Conservation (phyloP, 148 eudicot genomes). For the Bassia scoparia region DNA sequence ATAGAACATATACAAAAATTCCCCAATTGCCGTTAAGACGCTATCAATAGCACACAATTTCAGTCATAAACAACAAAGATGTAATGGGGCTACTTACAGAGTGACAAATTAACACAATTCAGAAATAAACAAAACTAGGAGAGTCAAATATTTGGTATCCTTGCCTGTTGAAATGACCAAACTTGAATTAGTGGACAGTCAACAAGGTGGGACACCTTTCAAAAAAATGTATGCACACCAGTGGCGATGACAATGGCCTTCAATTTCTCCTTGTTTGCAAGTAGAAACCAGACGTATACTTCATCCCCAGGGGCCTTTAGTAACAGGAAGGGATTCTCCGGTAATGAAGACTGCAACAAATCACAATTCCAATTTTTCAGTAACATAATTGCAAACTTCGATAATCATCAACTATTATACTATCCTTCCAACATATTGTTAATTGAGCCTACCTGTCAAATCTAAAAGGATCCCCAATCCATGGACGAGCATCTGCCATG, state of each 20-base stretch:
- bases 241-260: constrained; percentile 96
- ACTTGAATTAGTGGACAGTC: constrained; percentile 94
- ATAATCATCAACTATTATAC: not conserved
- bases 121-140: not conserved
- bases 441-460: no score
- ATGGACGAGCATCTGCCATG: no score
- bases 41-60: constrained; percentile 30
- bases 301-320: constrained; percentile 98
- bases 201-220: constrained; percentile 97
- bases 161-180: constrained; percentile 92
- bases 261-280: constrained; percentile 96
- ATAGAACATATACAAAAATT: constrained; percentile 97
- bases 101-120: not conserved
- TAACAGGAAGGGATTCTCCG: constrained; percentile 97
- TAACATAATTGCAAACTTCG: not conserved
- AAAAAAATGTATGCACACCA: constrained; percentile 97
- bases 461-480: no score
- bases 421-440: no score
- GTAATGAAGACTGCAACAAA: constrained; percentile 81
- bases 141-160: constrained; percentile 14
- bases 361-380: constrained; percentile 20
- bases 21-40: constrained; percentile 96
- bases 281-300: constrained; percentile 96
- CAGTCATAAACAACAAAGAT: constrained; percentile 6
- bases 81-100: not conserved